Percentiles rank a stretch among this genome's conserved stretches.
Conservation (phyloP, 768 basidiomycete species). For the Ramaria sp. region DNA sequence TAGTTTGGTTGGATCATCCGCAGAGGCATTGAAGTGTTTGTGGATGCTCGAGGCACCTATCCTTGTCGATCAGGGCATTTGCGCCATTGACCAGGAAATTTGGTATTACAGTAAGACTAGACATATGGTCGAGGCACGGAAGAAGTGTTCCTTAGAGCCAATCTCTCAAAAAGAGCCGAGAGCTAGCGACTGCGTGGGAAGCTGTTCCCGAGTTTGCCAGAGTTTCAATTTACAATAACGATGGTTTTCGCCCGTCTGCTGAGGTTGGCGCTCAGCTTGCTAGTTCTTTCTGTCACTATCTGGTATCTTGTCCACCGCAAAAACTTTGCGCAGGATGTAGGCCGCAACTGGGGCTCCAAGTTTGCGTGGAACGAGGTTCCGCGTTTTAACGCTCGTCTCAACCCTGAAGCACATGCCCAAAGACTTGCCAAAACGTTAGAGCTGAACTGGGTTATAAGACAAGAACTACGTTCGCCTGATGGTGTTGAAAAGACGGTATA, state of each 20-base stretch:
- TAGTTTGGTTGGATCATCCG: too few species aligned
- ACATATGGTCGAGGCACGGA: too few species aligned
- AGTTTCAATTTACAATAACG: too few species aligned
- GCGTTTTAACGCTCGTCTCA: conserved; percentile 1
- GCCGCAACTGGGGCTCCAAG: background rate
- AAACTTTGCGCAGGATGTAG: background rate
- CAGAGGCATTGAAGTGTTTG: too few species aligned
- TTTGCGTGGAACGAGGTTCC: background rate
- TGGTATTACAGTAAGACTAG: too few species aligned
- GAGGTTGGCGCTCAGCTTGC: background rate
- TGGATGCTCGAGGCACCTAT: too few species aligned
- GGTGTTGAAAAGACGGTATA: conserved; percentile 12
- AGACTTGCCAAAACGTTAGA: background rate
- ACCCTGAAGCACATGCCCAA: background rate
- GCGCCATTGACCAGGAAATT: too few species aligned
- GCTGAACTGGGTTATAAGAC: conserved; percentile 9
- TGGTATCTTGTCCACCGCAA: background rate
- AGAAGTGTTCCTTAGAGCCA: too few species aligned
- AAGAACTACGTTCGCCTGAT: conserved; percentile 10
- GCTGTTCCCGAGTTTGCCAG: too few species aligned
- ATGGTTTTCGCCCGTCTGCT: background rate
- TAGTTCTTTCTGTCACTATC: background rate
- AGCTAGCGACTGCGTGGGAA: too few species aligned
- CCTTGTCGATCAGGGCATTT: too few species aligned
- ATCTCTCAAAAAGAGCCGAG: too few species aligned